phyloP scores from a whole-genome alignment of 140 eudicot genomes.

The Bidens hawaiensis region DNA sequence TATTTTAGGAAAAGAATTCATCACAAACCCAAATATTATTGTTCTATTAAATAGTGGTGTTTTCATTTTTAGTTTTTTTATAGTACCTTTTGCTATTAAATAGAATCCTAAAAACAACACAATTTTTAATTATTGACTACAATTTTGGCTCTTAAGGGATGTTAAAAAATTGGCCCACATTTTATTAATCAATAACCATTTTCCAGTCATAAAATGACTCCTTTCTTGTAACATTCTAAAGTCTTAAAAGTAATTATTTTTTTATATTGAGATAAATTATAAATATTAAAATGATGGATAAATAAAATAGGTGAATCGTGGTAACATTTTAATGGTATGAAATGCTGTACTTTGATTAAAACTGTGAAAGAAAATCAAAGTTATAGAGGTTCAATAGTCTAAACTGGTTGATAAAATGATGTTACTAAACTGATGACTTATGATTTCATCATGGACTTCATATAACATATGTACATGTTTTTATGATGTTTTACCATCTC shows the following conservation, averaged over 20 bases:
- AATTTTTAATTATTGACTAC: background rate
- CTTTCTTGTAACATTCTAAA: conserved; percentile 6
- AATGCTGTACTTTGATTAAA: background rate
- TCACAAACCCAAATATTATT: background rate
- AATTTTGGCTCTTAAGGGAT: background rate
- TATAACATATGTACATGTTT: background rate
- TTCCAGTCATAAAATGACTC: background rate
- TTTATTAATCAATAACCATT: conserved; percentile 8
- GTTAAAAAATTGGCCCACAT: conserved; percentile 10
- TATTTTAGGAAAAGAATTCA: too few relatives aligned
- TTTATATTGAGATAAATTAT: background rate
- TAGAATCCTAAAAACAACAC: background rate
- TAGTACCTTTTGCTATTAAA: background rate
- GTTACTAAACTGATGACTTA: background rate
- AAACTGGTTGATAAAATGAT: background rate
- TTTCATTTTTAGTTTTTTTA: background rate
- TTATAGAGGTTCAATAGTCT: background rate
- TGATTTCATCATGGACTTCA: background rate
- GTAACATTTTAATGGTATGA: conserved; percentile 7
- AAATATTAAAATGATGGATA: conserved; percentile 1
- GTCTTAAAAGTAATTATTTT: background rate
- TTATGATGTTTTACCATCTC: background rate
- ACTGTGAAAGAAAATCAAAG: background rate
- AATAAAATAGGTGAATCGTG: conserved; percentile 16
- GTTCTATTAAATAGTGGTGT: background rate